Base-by-base conservation (phyloP, 2,329 filamentous ascomycete species). In the Trichoderma breve region DNA sequence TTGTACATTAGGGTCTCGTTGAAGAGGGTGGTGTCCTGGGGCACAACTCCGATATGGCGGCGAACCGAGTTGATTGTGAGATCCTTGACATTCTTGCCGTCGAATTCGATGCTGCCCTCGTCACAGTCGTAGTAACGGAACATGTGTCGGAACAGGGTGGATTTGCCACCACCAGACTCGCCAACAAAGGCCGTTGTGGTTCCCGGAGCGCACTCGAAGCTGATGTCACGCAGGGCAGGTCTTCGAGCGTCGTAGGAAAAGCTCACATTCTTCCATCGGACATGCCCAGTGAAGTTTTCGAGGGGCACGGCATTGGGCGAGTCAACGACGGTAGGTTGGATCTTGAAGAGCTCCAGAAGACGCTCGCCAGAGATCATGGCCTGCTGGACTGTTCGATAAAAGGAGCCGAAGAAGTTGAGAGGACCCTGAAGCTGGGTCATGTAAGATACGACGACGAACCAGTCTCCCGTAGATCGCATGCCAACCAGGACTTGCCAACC, bases 361-460 rank as follows among this genome's bases (percentile, higher is more conserved):
- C 96, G 91, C 85, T 99, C 96, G 5, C 95, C 95, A 72, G 97
- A 98, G 79, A 99, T 98, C 92, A 99, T 93, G 68, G 95, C 93
- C 76, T 95, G 96, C 82, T 98, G 96, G 6, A 98, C 95, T 73
- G 94, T 96, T 65, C 95, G 89, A 81, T 98, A 99, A 80, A 98
- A 98, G 0, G 94, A 96, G 71, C 95, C 96, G 77, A 96, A 95
- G 83, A 94, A 95, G 81, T 95, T 95, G 73, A 95, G 85, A 1
- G 93, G 93, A 0, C 90, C 90, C 79, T 95, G 93, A 21, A 96
- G 85, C 81, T 96, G 93, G 21, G 90, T 90, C 81, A 95, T 89
- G 79, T 95, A 95, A 4, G 91, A 92, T 75, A 95, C 86, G 73
- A 95, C 84, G 30, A 86, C 84, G 62, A 94, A 90, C 80, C 94